Conservation (phyloP, 192 early-diverging fungal genomes). For the Gamsiella multidivaricata region DNA sequence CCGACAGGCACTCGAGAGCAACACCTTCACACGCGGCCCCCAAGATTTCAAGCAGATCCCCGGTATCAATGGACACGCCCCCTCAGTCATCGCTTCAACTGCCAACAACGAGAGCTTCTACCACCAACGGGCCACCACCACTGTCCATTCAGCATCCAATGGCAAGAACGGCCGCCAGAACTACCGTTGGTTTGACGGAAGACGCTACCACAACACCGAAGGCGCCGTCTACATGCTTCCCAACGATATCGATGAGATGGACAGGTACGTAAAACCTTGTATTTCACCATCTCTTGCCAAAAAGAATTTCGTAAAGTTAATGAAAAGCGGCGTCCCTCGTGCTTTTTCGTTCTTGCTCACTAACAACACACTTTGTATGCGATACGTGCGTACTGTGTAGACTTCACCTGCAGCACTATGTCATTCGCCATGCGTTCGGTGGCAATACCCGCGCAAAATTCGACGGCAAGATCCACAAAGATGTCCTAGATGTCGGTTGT, state of each 20-base stretch:
- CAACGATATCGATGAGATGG: slow-evolving; percentile 61
- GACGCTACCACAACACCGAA: slow-evolving; percentile 55
- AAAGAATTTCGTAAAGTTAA: too few species aligned
- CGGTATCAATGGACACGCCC: slow-evolving; percentile 35
- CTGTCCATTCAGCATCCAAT: slow-evolving; percentile 17
- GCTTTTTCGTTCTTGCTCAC: not conserved
- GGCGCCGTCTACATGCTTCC: slow-evolving; percentile 57
- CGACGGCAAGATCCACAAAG: slow-evolving; percentile 46
- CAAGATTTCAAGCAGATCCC: slow-evolving; percentile 46
- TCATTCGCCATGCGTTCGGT: slow-evolving; percentile 40
- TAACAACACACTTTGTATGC: not conserved
- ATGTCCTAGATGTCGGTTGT: slow-evolving; percentile 51
- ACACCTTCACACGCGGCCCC: slow-evolving; percentile 8
- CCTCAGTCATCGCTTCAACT: slow-evolving; percentile 41
- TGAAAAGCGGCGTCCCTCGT: too few species aligned
- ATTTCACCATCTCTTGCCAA: too few species aligned
- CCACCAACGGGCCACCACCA: slow-evolving; percentile 27
- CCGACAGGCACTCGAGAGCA: slow-evolving; percentile 35
- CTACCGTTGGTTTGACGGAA: slow-evolving; percentile 51
- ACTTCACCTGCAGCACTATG: slow-evolving; percentile 49
- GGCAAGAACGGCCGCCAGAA: slow-evolving; percentile 22
- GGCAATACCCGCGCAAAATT: slow-evolving; percentile 53
- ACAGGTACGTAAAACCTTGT: slow-evolving; percentile 30
- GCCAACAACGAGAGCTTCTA: slow-evolving; percentile 55
- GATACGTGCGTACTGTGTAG: slow-evolving; percentile 3